A percentile compares a stretch with the other conserved stretches of the same genome.
Evolutionary conservation across 1,284 basidiomycete genomes (phyloP).

Genomic region (Cutaneotrichosporon mucoides): DNA sequence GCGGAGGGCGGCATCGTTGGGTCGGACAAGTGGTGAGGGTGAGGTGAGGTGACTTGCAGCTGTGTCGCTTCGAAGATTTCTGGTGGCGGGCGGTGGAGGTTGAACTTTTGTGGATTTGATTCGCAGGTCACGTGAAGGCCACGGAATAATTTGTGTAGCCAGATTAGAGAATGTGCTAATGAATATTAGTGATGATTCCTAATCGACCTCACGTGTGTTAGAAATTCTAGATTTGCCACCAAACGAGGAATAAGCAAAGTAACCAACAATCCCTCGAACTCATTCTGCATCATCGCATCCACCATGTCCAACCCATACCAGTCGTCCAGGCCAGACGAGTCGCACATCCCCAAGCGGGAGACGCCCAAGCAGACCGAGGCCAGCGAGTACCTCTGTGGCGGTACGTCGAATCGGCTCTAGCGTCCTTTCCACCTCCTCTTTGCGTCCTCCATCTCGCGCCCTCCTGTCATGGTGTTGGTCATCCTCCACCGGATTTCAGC

Average conservation of each 20-base stretch:
- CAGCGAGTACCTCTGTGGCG: conserved; percentile 91
- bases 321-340: conserved; percentile 27
- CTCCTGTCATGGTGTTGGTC: background rate
- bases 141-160: background rate
- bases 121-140: background rate
- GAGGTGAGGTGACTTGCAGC: too few relatives aligned
- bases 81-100: conserved; percentile 2
- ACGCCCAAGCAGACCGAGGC: conserved; percentile 49
- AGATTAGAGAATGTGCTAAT: background rate
- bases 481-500: too few relatives aligned
- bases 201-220: too few relatives aligned
- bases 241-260: too few relatives aligned
- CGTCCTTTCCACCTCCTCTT: too few relatives aligned
- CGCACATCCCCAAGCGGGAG: conserved; percentile 31
- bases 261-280: background rate
- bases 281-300: conserved; percentile 1
- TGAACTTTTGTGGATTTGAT: conserved; percentile 10
- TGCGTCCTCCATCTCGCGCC: background rate
- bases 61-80: conserved; percentile 7
- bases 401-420: conserved; percentile 51
- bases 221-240: conserved; percentile 4
- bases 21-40: background rate
- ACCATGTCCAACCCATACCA: conserved; percentile 43
- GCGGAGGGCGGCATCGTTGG: conserved; percentile 15
- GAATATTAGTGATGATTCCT: background rate